A percentile compares a stretch with the other conserved stretches of the same genome.
Conservation (phyloP, 345 rosid species). For the Gossypium longicalyx region DNA sequence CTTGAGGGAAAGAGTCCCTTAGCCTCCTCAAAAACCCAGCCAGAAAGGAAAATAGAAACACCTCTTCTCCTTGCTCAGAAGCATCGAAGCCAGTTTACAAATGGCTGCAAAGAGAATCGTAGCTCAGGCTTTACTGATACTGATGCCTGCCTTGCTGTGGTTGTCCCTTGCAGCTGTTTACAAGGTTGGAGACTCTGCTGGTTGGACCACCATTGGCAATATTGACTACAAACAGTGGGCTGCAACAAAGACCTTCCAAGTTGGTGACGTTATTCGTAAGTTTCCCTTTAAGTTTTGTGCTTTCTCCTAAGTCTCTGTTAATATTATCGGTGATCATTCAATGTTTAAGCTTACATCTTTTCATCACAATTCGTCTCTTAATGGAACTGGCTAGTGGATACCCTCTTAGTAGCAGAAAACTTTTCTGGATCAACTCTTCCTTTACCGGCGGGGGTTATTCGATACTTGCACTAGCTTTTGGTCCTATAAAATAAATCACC, state of each 20-base stretch:
- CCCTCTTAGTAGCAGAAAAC: too few relatives aligned
- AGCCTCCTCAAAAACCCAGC: conserved; percentile 6
- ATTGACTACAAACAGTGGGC: conserved; percentile 84
- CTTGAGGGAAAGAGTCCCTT: neutral
- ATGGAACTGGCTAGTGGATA: neutral
- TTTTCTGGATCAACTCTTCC: neutral
- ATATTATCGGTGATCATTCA: neutral
- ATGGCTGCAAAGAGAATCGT: conserved; percentile 21
- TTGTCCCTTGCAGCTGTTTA: conserved; percentile 46
- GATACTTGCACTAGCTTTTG: neutral
- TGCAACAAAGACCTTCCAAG: conserved; percentile 59
- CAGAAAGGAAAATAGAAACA: neutral
- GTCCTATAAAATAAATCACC: neutral
- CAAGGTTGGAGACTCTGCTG: conserved; percentile 86
- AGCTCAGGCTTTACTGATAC: conserved; percentile 18
- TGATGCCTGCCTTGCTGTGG: conserved; percentile 19
- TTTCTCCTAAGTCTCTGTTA: neutral
- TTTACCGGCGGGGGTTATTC: too few relatives aligned
- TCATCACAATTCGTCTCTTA: neutral
- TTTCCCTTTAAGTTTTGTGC: conserved; percentile 4
- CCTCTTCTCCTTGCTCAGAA: neutral
- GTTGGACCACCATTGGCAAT: conserved; percentile 91
- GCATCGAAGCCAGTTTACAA: neutral
- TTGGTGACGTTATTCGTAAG: conserved; percentile 75
- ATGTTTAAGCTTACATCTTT: neutral